phyloP scores from a whole-genome alignment of 208 protist genomes.

The Trypanosoma caninum region DNA sequence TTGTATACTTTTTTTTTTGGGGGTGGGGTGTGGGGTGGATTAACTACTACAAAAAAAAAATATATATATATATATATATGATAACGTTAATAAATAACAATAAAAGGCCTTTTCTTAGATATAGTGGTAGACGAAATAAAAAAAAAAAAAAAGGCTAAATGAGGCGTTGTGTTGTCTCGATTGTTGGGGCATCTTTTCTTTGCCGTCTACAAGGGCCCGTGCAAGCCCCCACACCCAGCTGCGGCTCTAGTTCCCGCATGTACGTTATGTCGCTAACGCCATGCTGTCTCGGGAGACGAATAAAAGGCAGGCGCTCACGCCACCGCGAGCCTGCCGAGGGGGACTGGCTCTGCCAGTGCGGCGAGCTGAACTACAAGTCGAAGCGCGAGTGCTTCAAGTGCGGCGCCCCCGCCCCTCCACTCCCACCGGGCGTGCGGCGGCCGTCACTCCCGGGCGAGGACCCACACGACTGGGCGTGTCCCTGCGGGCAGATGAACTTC shows the following conservation, averaged over 20 bases:
- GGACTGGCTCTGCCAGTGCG: slow-evolving; percentile 89
- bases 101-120: no score
- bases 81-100: no score
- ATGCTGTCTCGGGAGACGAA: slow-evolving; percentile 38
- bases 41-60: not conserved
- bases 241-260: not conserved
- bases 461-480: slow-evolving; percentile 88
- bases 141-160: not conserved
- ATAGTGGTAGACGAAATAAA: not conserved
- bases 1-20: not conserved
- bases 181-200: not conserved
- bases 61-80: not conserved
- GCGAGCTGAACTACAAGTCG: slow-evolving; percentile 79
- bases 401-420: slow-evolving; percentile 76
- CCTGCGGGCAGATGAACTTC: slow-evolving; percentile 92
- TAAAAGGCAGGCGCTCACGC: slow-evolving; percentile 36
- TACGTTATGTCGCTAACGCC: slow-evolving; percentile 2
- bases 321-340: slow-evolving; percentile 71
- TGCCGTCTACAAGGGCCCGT: not conserved
- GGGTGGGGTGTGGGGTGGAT: no score
- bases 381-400: slow-evolving; percentile 92
- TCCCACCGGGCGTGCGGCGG: slow-evolving; percentile 80
- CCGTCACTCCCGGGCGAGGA: slow-evolving; percentile 85
- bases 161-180: not conserved
- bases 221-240: not conserved